Base-by-base conservation (phyloP, 495 filamentous ascomycete species). In the Aspergillus panamensis region DNA sequence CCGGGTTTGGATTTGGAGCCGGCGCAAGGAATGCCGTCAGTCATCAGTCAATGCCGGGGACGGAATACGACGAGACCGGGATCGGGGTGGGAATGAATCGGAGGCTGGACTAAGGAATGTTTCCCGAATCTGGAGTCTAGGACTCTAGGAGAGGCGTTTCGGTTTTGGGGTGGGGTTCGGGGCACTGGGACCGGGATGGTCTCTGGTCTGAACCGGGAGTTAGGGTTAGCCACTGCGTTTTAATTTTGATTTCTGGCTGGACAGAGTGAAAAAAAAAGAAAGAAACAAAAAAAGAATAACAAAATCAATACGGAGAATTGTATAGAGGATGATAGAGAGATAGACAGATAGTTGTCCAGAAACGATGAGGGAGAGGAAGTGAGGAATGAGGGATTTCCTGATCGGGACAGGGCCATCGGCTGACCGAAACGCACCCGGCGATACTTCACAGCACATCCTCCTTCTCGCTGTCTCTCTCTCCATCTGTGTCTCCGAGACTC, bases 341-440 rank as follows among this genome's bases (percentile, higher is more conserved):
- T 13, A 40, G 37, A 40, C 16, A 40, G 37, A 40, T 8, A 13
- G 37, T 13, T 40, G 37, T 40, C n/a, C n/a, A n/a, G n/a, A n/a
- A n/a, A n/a, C n/a, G 13, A 20, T 6, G 16, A 21, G n/a, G 16
- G 42, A 19, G 42, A 25, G 42, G 42, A 20, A 45, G 9, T 9
- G 42, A 45, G 20, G 42, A 45, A 45, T 45, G 47, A 49, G 29
- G 47, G 20, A 31, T 49, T 49, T 49, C 47, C 47, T 31, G 47
- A 30, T 49, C 47, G 47, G 47, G 47, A 13, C 20, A 14, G 12
- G 12, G 25, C 19, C 21, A 49, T 49, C 47, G 20, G 48, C 30
- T 51, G 48, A 51, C 30, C 32, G 30, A 51, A 33, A 20, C 42
- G 42, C 42, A 45, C 42, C 17, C 42, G 42, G 42, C n/a, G 17